phyloP scores from a whole-genome alignment of 106 monocot genomes.

The Amphibolis antarctica region DNA sequence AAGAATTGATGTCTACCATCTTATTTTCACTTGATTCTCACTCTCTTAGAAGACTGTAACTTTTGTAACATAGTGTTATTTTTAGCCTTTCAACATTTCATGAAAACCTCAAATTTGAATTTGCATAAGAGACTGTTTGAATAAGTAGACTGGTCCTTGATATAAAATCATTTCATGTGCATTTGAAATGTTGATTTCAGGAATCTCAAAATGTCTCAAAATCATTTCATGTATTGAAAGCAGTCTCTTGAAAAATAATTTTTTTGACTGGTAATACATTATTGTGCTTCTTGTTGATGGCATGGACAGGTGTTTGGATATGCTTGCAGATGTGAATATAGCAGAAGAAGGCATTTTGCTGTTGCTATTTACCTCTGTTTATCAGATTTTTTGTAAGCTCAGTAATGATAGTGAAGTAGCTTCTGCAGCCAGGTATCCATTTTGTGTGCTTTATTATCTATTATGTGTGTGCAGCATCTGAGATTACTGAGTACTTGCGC shows the following conservation, averaged over 20 bases:
- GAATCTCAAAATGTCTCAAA: too few relatives aligned
- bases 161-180: too few relatives aligned
- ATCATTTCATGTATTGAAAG: not conserved
- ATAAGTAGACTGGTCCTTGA: too few relatives aligned
- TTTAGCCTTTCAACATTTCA: too few relatives aligned
- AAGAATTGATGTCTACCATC: too few relatives aligned
- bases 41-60: too few relatives aligned
- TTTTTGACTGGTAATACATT: not conserved
- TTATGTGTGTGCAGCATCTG: not conserved
- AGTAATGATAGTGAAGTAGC: conserved; percentile 55
- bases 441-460: not conserved
- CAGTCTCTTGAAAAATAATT: not conserved
- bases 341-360: conserved; percentile 88
- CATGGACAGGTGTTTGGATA: conserved; percentile 38
- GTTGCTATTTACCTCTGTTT: conserved; percentile 64
- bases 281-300: not conserved
- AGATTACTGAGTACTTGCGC: too few relatives aligned
- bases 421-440: conserved; percentile 52
- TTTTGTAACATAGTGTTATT: too few relatives aligned
- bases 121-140: too few relatives aligned
- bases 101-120: too few relatives aligned
- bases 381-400: conserved; percentile 44
- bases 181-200: too few relatives aligned
- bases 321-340: conserved; percentile 68
- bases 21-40: too few relatives aligned